Percentiles rank a stretch among this genome's conserved stretches.
These are phyloP conservation scores for Fusarium incarnatum DNA, from an alignment of 2,329 filamentous ascomycete species.

Conservation along the genomic window DNA sequence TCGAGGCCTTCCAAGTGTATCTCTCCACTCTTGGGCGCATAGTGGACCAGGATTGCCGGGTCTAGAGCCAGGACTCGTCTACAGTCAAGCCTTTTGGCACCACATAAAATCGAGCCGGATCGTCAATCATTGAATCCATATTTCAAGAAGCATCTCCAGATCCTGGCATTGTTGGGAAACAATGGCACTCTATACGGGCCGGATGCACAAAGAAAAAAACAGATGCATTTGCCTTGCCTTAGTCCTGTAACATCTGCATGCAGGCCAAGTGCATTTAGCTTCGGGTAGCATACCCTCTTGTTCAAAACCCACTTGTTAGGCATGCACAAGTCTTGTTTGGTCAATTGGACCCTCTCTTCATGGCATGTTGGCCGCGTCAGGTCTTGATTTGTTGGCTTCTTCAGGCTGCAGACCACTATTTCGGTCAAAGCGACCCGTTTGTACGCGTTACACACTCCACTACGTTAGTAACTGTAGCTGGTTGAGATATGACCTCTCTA, in stretches of 20 bases:
- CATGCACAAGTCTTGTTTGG: conserved; percentile 32
- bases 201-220: conserved; percentile 1
- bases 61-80: background rate
- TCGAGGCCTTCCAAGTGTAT: conserved; percentile 31
- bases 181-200: conserved; percentile 15
- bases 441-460: conserved; percentile 26
- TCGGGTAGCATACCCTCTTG: conserved; percentile 26
- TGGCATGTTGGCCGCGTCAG: conserved; percentile 33
- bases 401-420: conserved; percentile 29
- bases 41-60: background rate
- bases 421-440: conserved; percentile 11
- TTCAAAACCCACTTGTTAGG: conserved; percentile 20
- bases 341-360: conserved; percentile 7
- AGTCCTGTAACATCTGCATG: conserved; percentile 19
- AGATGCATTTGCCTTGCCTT: conserved; percentile 20
- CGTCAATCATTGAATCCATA: conserved; percentile 12
- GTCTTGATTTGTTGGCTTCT: conserved; percentile 23
- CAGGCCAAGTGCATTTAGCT: conserved; percentile 23
- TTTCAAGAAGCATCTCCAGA: conserved; percentile 1
- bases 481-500: conserved; percentile 23
- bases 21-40: conserved; percentile 29
- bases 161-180: background rate
- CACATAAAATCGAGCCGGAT: conserved; percentile 10
- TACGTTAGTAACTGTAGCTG: conserved; percentile 8
- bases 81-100: conserved; percentile 21